Percentiles rank a stretch among this genome's conserved stretches.
Evolutionary conservation across 23 red algal species (phyloP).

Genomic region (Porphyridium purpureum): DNA sequence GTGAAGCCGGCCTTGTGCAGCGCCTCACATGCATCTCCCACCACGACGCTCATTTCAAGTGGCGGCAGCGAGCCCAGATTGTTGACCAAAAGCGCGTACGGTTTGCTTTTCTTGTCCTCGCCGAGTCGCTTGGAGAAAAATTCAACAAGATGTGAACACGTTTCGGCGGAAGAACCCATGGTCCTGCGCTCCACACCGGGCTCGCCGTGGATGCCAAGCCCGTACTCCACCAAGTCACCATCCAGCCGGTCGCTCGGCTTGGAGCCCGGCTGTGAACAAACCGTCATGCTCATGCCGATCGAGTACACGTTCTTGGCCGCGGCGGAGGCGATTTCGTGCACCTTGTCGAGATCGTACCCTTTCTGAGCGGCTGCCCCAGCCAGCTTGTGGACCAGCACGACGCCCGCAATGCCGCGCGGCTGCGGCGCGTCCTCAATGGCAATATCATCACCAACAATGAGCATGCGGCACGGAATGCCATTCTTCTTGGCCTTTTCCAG

Average conservation of each 20-base stretch:
- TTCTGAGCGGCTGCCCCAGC: slow-evolving; percentile 48
- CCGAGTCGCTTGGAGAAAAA: background rate
- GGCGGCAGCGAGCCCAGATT: slow-evolving; percentile 44
- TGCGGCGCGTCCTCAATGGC: slow-evolving; percentile 11
- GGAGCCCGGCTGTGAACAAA: slow-evolving; percentile 18
- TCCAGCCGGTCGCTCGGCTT: background rate
- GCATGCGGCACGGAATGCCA: background rate
- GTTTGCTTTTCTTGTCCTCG: background rate
- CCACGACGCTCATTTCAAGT: slow-evolving; percentile 34
- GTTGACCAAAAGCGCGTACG: slow-evolving; percentile 35
- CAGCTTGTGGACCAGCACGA: slow-evolving; percentile 46
- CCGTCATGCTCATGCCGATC: slow-evolving; percentile 35
- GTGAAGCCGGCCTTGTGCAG: background rate
- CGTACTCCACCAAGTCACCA: slow-evolving; percentile 12
- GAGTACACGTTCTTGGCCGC: slow-evolving; percentile 10
- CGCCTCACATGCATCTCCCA: background rate
- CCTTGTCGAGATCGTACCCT: slow-evolving; percentile 21
- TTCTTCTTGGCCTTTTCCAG: background rate
- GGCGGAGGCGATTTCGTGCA: slow-evolving; percentile 11
- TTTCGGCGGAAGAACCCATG: background rate
- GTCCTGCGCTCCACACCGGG: background rate
- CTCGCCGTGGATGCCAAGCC: slow-evolving; percentile 66
- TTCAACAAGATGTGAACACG: background rate
- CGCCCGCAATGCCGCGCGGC: slow-evolving; percentile 43
- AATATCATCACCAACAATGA: slow-evolving; percentile 28